phyloP scores from a whole-genome alignment of 106 monocot species.

The Posidonia australis region DNA sequence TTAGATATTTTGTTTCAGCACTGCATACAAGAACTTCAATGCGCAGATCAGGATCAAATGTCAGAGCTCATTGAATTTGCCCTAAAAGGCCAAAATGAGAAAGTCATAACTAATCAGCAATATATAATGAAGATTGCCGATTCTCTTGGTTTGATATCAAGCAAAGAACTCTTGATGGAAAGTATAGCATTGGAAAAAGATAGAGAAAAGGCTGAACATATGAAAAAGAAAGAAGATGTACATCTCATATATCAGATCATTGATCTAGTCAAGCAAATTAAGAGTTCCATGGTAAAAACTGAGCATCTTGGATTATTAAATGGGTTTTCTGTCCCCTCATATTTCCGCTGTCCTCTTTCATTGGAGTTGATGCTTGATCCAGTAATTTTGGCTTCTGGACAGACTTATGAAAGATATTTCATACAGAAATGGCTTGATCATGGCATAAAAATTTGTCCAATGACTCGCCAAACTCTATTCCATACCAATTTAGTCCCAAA shows the following conservation, averaged over 20 bases:
- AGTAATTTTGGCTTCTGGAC: constrained; percentile 77
- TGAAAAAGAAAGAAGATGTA: constrained; percentile 30
- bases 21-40: constrained; percentile 55
- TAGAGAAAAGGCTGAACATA: constrained; percentile 32
- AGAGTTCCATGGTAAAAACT: constrained; percentile 31
- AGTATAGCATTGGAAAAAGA: constrained; percentile 65
- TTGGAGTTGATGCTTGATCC: constrained; percentile 75
- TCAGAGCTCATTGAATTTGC: constrained; percentile 44
- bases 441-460: constrained; percentile 72
- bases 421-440: constrained; percentile 83
- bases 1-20: constrained; percentile 21
- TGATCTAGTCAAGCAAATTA: constrained; percentile 33
- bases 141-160: constrained; percentile 47
- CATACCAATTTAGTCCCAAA: constrained; percentile 70
- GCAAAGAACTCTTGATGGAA: constrained; percentile 46
- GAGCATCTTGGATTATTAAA: constrained; percentile 39
- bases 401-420: constrained; percentile 71
- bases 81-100: constrained; percentile 41
- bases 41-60: constrained; percentile 22
- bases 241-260: constrained; percentile 35
- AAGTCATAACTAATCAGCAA: constrained; percentile 25
- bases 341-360: constrained; percentile 74
- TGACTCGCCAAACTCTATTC: constrained; percentile 40
- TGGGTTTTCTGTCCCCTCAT: constrained; percentile 44
- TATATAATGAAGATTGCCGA: constrained; percentile 41